A percentile compares a stretch with the other conserved stretches of the same genome.
These are phyloP conservation scores for Tetracladium maxilliforme DNA, from an alignment of 2,329 filamentous ascomycete species.

Conservation along the genomic window DNA sequence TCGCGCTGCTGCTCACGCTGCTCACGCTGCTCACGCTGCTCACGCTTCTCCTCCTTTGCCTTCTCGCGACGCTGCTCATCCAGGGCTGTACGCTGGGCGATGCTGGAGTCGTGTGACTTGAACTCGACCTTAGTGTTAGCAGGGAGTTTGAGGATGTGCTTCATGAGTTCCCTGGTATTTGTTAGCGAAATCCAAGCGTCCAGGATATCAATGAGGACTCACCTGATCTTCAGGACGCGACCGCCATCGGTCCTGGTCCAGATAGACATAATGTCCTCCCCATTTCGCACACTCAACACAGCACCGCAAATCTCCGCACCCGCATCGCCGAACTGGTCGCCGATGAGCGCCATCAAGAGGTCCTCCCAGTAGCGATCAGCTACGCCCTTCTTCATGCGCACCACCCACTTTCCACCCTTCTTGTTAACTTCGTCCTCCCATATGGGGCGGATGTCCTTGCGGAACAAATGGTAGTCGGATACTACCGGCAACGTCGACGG, in stretches of 20 bases:
- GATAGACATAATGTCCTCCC: conserved; percentile 93
- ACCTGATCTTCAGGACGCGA: conserved; percentile 92
- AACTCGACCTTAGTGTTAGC: conserved; percentile 83
- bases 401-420: conserved; percentile 92
- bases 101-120: conserved; percentile 93
- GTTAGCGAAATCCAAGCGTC: conserved; percentile 5
- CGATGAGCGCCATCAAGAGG: conserved; percentile 75
- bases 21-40: conserved; percentile 5
- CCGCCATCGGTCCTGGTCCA: conserved; percentile 93
- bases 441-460: conserved; percentile 87
- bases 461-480: conserved; percentile 97
- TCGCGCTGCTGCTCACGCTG: conserved; percentile 10
- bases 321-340: conserved; percentile 87
- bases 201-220: conserved; percentile 21
- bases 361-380: conserved; percentile 97
- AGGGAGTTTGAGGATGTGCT: conserved; percentile 74
- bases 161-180: conserved; percentile 68
- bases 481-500: conserved; percentile 81
- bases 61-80: conserved; percentile 89
- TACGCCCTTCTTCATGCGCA: conserved; percentile 92
- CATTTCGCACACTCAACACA: conserved; percentile 85
- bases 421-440: conserved; percentile 99
- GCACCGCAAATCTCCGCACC: conserved; percentile 90
- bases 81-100: conserved; percentile 78
- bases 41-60: conserved; percentile 29